Evolutionary conservation across 2,329 filamentous ascomycete species (phyloP).

Genomic region (Dactylella cylindrospora): DNA sequence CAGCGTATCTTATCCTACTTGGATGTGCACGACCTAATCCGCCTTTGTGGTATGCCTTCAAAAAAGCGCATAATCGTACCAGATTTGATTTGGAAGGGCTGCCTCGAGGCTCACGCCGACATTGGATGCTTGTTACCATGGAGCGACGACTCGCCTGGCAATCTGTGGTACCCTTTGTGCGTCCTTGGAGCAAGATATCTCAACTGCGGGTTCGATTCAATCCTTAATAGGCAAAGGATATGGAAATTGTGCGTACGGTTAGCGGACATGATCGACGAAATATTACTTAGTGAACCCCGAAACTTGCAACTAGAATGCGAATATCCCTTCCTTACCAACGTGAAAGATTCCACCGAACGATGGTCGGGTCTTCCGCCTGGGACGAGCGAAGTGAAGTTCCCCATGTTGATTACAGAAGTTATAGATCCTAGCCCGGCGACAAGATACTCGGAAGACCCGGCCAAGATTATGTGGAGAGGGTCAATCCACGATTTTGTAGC

Average conservation of each 20-base stretch:
- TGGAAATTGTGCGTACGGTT: constrained; percentile 3
- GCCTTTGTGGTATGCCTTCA: background rate
- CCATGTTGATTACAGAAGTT: too few species aligned
- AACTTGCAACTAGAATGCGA: background rate
- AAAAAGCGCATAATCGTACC: background rate
- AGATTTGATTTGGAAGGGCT: constrained; percentile 1
- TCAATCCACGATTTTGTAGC: background rate
- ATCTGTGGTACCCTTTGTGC: constrained; percentile 2
- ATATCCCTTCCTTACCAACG: constrained; percentile 9
- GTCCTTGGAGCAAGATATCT: background rate
- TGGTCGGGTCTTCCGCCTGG: too few species aligned
- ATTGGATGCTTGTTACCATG: background rate
- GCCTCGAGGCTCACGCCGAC: background rate
- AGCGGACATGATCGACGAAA: constrained; percentile 9
- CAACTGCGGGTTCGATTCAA: too few species aligned
- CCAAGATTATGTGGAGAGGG: constrained; percentile 1
- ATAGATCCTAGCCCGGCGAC: too few species aligned
- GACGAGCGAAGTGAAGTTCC: too few species aligned
- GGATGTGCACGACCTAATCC: background rate
- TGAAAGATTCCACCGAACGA: background rate
- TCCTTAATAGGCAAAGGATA: background rate
- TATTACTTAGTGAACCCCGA: background rate
- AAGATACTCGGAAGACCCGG: too few species aligned
- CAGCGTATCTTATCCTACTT: background rate
- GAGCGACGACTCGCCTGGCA: background rate